Percentiles rank a stretch among this genome's conserved stretches.
Evolutionary conservation across 257 asterid genomes (phyloP).

Genomic region (Ocimum tenuiflorum): DNA sequence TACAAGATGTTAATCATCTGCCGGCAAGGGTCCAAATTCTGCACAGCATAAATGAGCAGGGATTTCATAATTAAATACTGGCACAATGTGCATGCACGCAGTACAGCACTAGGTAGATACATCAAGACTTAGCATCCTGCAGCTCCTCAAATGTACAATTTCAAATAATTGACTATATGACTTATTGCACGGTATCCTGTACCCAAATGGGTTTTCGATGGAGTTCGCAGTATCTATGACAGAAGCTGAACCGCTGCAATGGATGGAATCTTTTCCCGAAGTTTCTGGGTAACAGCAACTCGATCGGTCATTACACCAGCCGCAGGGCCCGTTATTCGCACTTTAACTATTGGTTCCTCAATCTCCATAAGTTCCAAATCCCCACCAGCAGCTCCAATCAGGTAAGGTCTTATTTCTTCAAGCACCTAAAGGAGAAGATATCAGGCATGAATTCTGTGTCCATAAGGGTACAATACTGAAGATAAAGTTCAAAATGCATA

Average conservation of each 20-base stretch:
- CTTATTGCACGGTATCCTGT: conserved; percentile 13
- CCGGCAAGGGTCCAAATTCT: neutral
- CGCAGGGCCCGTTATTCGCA: conserved; percentile 91
- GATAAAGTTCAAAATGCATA: neutral
- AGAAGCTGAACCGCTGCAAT: conserved; percentile 92
- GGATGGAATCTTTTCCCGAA: conserved; percentile 82
- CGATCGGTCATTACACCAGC: conserved; percentile 94
- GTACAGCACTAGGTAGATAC: neutral
- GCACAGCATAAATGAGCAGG: neutral
- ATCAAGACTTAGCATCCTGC: too few relatives aligned
- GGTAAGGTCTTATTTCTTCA: conserved; percentile 88
- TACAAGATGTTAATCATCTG: neutral
- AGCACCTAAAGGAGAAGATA: conserved; percentile 48
- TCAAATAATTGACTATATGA: neutral
- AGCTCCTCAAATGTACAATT: neutral
- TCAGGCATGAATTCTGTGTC: neutral
- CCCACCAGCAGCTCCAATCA: conserved; percentile 95
- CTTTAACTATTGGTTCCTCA: conserved; percentile 87
- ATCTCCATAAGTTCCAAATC: conserved; percentile 68
- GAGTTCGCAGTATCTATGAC: conserved; percentile 31
- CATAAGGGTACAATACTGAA: neutral
- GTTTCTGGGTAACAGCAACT: conserved; percentile 92
- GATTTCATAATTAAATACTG: neutral
- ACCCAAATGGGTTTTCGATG: neutral
- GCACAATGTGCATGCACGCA: conserved; percentile 10